Conservation (phyloP, 345 rosid species). For the Camelina sativa region DNA sequence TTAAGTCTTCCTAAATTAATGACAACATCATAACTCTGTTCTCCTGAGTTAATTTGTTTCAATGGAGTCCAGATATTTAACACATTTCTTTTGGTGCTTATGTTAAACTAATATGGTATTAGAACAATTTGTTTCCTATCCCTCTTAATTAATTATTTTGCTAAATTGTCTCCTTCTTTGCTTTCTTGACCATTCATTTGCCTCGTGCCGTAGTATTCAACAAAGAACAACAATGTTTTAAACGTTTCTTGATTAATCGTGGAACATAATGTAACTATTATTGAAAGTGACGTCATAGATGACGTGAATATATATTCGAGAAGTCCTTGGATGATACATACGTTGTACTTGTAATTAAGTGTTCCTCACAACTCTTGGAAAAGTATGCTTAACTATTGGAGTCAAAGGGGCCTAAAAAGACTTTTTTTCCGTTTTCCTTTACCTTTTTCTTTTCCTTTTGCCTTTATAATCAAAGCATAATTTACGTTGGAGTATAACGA, state of each 20-base stretch:
- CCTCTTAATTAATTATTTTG: no score
- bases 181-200: no score
- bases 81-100: background rate
- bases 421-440: background rate
- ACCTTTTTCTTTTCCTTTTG: background rate
- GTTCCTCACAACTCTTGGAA: background rate
- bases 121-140: no score
- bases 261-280: background rate
- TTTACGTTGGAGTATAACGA: conserved; percentile 5
- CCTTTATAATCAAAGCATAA: background rate
- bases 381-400: background rate
- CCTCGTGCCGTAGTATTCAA: no score
- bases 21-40: background rate
- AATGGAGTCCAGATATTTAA: background rate
- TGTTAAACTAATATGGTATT: no score
- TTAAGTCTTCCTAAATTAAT: background rate
- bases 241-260: no score
- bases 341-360: background rate
- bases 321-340: background rate
- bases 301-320: background rate
- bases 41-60: background rate
- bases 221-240: no score
- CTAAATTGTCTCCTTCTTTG: no score
- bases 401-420: background rate
- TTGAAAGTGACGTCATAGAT: background rate